Evolutionary conservation across 352 stramenopile genomes (phyloP), one percentile per base, ranked within the genome.

Genomic region (Globisporangium parvum): DNA sequence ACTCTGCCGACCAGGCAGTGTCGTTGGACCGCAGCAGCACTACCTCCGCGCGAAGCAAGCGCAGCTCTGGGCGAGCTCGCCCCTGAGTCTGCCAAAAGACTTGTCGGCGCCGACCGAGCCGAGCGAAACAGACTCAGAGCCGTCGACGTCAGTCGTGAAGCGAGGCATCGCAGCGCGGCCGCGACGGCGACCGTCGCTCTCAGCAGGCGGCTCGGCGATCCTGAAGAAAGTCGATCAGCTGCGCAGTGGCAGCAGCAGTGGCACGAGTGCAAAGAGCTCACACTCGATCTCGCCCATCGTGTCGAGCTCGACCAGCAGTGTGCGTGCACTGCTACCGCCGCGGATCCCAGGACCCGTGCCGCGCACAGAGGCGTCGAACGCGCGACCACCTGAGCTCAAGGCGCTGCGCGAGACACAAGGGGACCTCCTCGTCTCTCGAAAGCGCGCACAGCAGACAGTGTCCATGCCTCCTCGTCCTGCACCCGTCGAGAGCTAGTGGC

Each of bases 11-110:
- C 94, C 94, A 0, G 94, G 94, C 9, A 93, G 76, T 54, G 85
- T 98, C 18, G 95, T 98, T 63, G 94, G 94, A 18, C 88, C 78
- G 15, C 94, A 98, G 67, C 94, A 98, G 70, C 81, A 98, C 47
- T 98, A 95, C 59, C 61, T 98, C 28, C 62, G 90, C 57, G 59
- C 79, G 52, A 86, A 96, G 44, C 53, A 95, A 56, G 21, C 57
- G 40, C 53, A 59, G 40, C 35, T 63, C 23, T 63, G 51, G 57
- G 51, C 28, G 4, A 35, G 26, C 31, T 53, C 47, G 2, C 47
- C 24, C 1, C 24, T 50, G 2, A 2, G 31, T 12, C 24, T 47
- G 17, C 9, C 50, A 4, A 62, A 62, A 31, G 31, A 31, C 17
- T 21, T 51, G 15, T 2, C 2, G 33, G 4, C 46, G 14, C 17